phyloP scores from a whole-genome alignment of 2,329 filamentous ascomycete species.

The Fusarium compactum region DNA sequence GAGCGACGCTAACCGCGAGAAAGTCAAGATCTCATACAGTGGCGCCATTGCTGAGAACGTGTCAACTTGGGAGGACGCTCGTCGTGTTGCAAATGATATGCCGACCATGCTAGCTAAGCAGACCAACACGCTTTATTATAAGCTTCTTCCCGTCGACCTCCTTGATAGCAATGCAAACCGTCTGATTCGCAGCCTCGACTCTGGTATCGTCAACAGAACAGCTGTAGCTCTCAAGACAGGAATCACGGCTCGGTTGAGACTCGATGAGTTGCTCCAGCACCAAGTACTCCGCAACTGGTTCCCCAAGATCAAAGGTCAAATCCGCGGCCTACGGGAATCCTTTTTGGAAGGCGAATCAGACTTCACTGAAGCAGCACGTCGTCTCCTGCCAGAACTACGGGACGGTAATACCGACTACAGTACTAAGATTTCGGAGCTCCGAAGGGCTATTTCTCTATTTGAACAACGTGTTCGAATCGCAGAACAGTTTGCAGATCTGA shows the following conservation, averaged over 20 bases:
- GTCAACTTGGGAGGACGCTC: constrained; percentile 9
- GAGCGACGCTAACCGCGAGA: not conserved
- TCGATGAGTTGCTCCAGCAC: not conserved
- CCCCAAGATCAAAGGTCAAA: not conserved
- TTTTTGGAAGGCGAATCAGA: not conserved
- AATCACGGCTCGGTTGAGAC: not conserved
- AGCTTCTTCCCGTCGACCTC: not conserved
- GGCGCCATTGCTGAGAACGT: constrained; percentile 4
- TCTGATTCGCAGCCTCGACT: constrained; percentile 3
- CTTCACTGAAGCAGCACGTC: not conserved
- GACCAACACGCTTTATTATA: constrained; percentile 2
- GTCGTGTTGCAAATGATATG: not conserved
- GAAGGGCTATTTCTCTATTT: not conserved
- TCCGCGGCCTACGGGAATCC: not conserved
- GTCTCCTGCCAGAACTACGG: constrained; percentile 1
- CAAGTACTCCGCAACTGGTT: not conserved
- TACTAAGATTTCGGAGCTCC: not conserved
- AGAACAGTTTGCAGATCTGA: constrained; percentile 3
- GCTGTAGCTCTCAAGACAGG: not conserved
- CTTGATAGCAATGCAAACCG: not conserved
- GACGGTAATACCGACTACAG: constrained; percentile 4
- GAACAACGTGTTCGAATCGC: constrained; percentile 2
- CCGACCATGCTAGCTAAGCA: constrained; percentile 2
- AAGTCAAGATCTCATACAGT: constrained; percentile 5
- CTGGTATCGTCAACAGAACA: constrained; percentile 1